phyloP scores from a whole-genome alignment of 1,139 yeast species.

The Protomyces arabidopsidicola region DNA sequence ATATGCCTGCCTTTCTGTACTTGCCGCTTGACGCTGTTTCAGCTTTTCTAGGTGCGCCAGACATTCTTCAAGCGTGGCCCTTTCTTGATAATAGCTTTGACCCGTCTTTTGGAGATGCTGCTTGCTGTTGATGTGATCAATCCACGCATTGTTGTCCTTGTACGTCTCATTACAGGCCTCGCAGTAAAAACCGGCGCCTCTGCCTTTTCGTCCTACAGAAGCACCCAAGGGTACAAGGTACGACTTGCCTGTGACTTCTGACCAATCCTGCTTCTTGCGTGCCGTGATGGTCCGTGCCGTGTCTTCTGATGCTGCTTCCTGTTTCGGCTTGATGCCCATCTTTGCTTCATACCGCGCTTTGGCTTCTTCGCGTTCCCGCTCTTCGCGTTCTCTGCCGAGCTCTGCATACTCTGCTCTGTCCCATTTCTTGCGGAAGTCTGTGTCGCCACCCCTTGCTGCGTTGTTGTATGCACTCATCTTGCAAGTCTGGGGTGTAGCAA shows the following conservation, averaged over 20 bases:
- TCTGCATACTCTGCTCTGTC: slow-evolving; percentile 27
- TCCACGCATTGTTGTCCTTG: slow-evolving; percentile 71
- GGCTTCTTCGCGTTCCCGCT: slow-evolving; percentile 24
- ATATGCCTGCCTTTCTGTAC: slow-evolving; percentile 43
- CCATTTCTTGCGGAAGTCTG: slow-evolving; percentile 26
- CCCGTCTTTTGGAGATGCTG: slow-evolving; percentile 40
- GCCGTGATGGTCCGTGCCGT: slow-evolving; percentile 37
- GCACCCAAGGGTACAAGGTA: slow-evolving; percentile 47
- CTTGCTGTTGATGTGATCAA: slow-evolving; percentile 75
- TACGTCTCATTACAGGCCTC: slow-evolving; percentile 72
- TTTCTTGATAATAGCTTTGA: slow-evolving; percentile 36
- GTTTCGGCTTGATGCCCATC: slow-evolving; percentile 5
- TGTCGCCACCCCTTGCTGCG: slow-evolving; percentile 26
- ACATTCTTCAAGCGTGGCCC: slow-evolving; percentile 43
- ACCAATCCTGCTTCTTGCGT: slow-evolving; percentile 32
- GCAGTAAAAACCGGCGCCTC: slow-evolving; percentile 77
- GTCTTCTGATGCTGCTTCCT: slow-evolving; percentile 3
- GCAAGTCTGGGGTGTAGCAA: too few species aligned
- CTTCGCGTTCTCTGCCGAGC: slow-evolving; percentile 25
- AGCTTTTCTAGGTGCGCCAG: slow-evolving; percentile 38
- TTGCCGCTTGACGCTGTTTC: slow-evolving; percentile 39
- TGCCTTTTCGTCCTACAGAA: slow-evolving; percentile 50
- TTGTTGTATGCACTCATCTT: slow-evolving; percentile 24
- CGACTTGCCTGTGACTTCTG: slow-evolving; percentile 43
- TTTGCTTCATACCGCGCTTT: slow-evolving; percentile 26